Percentiles rank a stretch among this genome's conserved stretches.
Evolutionary conservation across 345 rosid genomes (phyloP).

Genomic region (Gossypium arboreum): DNA sequence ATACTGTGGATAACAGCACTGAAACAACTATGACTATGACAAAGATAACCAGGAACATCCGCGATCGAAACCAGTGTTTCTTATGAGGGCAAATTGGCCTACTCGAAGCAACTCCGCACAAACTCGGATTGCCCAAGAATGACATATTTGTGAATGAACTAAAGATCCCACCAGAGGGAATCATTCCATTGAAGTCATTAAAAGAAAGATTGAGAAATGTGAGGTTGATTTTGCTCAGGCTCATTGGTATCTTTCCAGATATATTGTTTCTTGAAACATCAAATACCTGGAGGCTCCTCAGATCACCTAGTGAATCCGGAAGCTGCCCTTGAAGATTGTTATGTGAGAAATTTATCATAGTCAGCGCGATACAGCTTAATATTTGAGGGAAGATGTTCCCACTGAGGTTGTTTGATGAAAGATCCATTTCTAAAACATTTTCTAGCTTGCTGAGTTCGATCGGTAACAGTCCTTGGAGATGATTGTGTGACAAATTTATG

Average conservation of each 20-base stretch:
- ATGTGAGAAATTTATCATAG: conserved; percentile 27
- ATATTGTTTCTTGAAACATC: conserved; percentile 45
- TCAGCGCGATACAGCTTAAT: neutral
- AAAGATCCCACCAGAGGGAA: conserved; percentile 53
- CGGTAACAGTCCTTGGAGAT: conserved; percentile 47
- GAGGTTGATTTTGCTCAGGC: conserved; percentile 37
- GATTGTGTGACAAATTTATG: conserved; percentile 44
- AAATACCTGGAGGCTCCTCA: conserved; percentile 39
- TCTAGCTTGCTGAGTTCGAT: conserved; percentile 47
- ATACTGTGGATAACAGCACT: conserved; percentile 22
- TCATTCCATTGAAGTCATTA: conserved; percentile 40
- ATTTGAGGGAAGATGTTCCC: conserved; percentile 42
- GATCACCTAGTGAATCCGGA: conserved; percentile 20
- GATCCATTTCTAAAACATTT: conserved; percentile 46
- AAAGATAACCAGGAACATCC: conserved; percentile 26
- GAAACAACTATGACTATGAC: conserved; percentile 23
- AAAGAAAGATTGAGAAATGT: conserved; percentile 40
- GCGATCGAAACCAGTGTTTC: conserved; percentile 28
- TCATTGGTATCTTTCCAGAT: conserved; percentile 39
- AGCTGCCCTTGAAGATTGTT: conserved; percentile 27
- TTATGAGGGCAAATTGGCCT: conserved; percentile 26
- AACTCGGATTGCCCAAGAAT: conserved; percentile 34
- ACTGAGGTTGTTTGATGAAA: conserved; percentile 40
- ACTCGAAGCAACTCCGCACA: conserved; percentile 35
- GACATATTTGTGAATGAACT: conserved; percentile 25